Evolutionary conservation across 2,329 filamentous ascomycete genomes (phyloP).

Genomic region (Akanthomyces muscarius): DNA sequence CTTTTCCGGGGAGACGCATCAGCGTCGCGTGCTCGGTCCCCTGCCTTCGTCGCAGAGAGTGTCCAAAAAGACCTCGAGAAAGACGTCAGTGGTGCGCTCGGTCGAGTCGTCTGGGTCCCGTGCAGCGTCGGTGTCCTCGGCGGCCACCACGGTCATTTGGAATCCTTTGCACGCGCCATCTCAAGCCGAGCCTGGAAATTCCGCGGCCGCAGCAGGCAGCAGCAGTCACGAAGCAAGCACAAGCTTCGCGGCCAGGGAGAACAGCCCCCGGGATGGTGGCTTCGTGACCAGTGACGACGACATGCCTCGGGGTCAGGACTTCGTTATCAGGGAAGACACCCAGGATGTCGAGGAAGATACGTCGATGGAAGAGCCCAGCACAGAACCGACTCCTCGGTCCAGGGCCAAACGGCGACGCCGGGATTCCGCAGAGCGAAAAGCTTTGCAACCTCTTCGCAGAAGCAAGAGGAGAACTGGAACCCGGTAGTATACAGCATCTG

Average conservation of each 20-base stretch:
- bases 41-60: slow-evolving; percentile 1
- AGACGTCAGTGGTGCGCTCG: neutral
- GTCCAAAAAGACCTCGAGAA: neutral
- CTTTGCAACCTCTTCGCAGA: slow-evolving; percentile 5
- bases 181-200: neutral
- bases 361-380: neutral
- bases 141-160: neutral
- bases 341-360: neutral
- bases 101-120: neutral
- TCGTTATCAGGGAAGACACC: neutral
- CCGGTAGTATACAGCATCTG: neutral
- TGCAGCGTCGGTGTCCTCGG: neutral
- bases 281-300: neutral
- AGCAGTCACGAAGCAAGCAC: neutral
- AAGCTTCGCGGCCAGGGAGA: neutral
- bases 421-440: neutral
- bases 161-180: neutral
- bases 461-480: neutral
- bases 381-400: neutral
- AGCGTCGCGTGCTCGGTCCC: slow-evolving; percentile 5
- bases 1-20: neutral
- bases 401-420: neutral
- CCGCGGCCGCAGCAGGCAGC: neutral
- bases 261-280: neutral
- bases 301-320: neutral